Evolutionary conservation across 176 grass and related monocot species (phyloP).

Genomic region (Tillandsia leiboldiana): DNA sequence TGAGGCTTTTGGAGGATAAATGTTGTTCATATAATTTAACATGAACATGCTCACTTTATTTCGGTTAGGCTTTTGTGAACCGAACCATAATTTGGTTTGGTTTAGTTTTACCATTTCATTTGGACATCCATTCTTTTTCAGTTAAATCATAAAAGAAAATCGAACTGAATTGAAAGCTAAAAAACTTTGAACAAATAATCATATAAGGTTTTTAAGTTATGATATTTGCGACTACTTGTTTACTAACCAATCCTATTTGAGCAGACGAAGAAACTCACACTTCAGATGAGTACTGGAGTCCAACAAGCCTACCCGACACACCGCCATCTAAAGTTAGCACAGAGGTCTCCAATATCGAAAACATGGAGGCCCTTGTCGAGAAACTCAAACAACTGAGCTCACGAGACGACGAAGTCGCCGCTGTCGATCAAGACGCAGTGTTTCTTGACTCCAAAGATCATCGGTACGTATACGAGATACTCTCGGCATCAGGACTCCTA

Average conservation of each 20-base stretch:
- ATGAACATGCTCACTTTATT: too few relatives aligned
- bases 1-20: too few relatives aligned
- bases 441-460: constrained; percentile 40
- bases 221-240: background rate
- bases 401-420: constrained; percentile 41
- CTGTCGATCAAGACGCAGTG: constrained; percentile 10
- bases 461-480: constrained; percentile 79
- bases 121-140: too few relatives aligned
- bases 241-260: constrained; percentile 15
- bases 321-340: constrained; percentile 35
- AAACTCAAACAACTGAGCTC: constrained; percentile 58
- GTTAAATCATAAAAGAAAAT: too few relatives aligned
- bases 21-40: too few relatives aligned
- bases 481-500: constrained; percentile 59
- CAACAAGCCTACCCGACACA: constrained; percentile 50
- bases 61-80: too few relatives aligned
- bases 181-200: too few relatives aligned
- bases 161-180: too few relatives aligned
- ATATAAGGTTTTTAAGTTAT: too few relatives aligned
- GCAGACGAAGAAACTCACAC: constrained; percentile 67
- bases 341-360: constrained; percentile 45
- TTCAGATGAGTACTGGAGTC: constrained; percentile 70
- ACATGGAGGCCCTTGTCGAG: constrained; percentile 56
- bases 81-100: too few relatives aligned
- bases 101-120: too few relatives aligned